Base-by-base conservation (phyloP, 148 eudicot genomes). In the Diospyros kaki region DNA sequence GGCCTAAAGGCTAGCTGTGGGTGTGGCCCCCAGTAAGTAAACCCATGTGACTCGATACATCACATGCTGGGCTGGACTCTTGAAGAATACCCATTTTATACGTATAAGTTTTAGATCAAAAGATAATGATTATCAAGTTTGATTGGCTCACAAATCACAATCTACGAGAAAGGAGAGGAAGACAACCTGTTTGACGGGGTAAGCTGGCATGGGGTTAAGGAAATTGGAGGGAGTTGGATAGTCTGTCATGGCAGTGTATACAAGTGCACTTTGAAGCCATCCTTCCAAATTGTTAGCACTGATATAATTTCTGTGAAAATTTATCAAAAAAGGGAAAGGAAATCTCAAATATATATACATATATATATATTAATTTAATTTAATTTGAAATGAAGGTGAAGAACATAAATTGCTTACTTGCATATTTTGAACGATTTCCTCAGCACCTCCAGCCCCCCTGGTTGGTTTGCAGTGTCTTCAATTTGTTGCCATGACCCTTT, bases 141-240 rank as follows among this genome's bases (percentile, higher is more conserved):
- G 28, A 28, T 28, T 28, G 28, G 0, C 28, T 28, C 28, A 28
- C 28, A 28, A 28, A 28, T 28, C 28, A 28, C 28, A 28, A 28
- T 28, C 28, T 28, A 28, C 28, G 28, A 28, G 28, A 28, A 28
- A 17, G 41, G 38, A 9, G 41, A 6, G 1, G 9, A 11, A 3
- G 0, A 40, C 0, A 64, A 90, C 96, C 91, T 93, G 81, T 85
- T 88, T 91, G 18, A 91, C 75, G 0, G 98, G 98, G 74, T 87
- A 88, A 53, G 96, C 96, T 4, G 96, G 98, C 82, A 93, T 40
- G 28, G 91, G 96, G 58, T 64, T 82, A 2, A 91, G 79, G 55
- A 93, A 93, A 64, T 91, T 91, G 61, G 89, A 84, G 5, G 96
- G 89, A 68, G 98, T 91, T 58, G 98, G 98, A 87, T 93, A 93